phyloP scores from a whole-genome alignment of 1,139 yeast genomes.

The Yamadazyma buinensis region DNA sequence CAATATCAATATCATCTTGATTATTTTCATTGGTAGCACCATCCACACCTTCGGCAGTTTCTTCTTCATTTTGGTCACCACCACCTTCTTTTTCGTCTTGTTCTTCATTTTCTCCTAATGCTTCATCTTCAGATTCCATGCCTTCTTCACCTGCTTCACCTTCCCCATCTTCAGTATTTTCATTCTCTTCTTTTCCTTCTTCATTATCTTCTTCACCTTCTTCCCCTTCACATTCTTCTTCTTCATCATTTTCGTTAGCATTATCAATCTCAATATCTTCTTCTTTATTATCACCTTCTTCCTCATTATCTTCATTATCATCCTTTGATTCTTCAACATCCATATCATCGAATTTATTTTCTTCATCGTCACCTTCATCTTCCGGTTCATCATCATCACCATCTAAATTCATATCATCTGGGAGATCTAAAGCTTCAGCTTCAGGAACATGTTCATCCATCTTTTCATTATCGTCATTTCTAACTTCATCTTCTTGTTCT shows the following conservation, averaged over 20 bases:
- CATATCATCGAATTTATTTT: conserved; percentile 34
- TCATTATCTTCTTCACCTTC: conserved; percentile 23
- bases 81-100: conserved; percentile 25
- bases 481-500: conserved; percentile 75
- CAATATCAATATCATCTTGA: conserved; percentile 51
- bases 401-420: conserved; percentile 83
- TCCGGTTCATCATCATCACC: conserved; percentile 49
- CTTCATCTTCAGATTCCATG: conserved; percentile 21
- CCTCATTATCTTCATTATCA: conserved; percentile 71
- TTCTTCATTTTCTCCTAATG: conserved; percentile 22
- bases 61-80: conserved; percentile 18
- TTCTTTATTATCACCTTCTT: conserved; percentile 53
- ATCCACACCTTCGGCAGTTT: conserved; percentile 23
- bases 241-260: conserved; percentile 57
- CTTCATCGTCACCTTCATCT: conserved; percentile 52
- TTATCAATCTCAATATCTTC: conserved; percentile 54
- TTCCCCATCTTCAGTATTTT: conserved; percentile 18
- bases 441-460: conserved; percentile 75
- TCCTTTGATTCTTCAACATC: conserved; percentile 35
- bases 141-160: conserved; percentile 20
- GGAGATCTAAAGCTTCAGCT: conserved; percentile 75
- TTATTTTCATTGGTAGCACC: conserved; percentile 53
- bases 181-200: conserved; percentile 18
- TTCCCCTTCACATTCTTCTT: conserved; percentile 23
- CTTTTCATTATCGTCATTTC: conserved; percentile 67